These are phyloP conservation scores for Diaporthe sp. DNA, from an alignment of 2,329 filamentous ascomycete genomes.

Conservation along the genomic window DNA sequence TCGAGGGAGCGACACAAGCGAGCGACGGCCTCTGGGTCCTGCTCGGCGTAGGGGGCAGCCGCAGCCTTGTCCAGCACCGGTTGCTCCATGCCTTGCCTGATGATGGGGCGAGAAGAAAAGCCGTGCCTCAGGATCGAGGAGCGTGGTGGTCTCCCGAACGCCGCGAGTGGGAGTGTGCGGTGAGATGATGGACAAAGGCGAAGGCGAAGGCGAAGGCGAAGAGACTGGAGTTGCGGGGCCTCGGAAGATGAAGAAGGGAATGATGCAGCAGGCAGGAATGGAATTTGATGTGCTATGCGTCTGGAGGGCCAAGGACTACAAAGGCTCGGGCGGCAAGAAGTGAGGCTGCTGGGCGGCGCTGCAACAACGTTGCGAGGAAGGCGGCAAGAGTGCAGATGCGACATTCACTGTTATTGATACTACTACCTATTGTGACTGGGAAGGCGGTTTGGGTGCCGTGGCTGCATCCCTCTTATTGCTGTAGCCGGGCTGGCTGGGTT, in stretches of 20 bases:
- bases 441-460: background rate
- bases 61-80: constrained; percentile 25
- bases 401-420: background rate
- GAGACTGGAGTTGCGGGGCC: background rate
- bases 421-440: background rate
- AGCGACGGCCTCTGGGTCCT: constrained; percentile 77
- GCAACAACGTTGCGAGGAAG: background rate
- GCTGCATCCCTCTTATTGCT: background rate
- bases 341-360: background rate
- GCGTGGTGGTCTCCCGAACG: background rate
- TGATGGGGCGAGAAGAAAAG: background rate
- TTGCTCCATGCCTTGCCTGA: constrained; percentile 30
- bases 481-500: background rate
- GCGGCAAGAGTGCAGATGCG: background rate
- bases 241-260: background rate
- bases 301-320: background rate
- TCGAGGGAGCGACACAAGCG: constrained; percentile 77
- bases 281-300: background rate
- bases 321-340: background rate
- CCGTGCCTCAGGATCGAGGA: background rate
- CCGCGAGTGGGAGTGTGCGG: background rate
- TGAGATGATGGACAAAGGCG: background rate
- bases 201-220: background rate
- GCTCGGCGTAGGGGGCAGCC: constrained; percentile 73
- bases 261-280: background rate